These are phyloP conservation scores for Venturia aucupariae DNA, from an alignment of 2,329 filamentous ascomycete genomes.

Conservation along the genomic window DNA sequence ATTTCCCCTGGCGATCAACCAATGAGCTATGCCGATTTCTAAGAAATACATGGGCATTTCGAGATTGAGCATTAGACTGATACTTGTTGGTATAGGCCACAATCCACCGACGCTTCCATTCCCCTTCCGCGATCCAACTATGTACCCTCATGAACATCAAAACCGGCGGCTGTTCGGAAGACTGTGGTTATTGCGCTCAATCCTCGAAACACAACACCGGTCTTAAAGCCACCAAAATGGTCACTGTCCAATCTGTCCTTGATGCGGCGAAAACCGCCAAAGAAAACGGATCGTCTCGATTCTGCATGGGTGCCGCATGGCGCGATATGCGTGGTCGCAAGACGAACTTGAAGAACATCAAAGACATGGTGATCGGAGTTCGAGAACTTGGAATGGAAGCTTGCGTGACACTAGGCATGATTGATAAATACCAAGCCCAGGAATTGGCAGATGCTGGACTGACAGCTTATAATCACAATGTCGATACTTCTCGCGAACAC, in stretches of 20 bases:
- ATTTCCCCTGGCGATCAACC: constrained; percentile 9
- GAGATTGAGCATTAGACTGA: background rate
- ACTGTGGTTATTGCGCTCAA: constrained; percentile 89
- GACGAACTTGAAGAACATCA: constrained; percentile 72
- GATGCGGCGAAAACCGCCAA: constrained; percentile 68
- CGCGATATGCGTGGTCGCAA: constrained; percentile 88
- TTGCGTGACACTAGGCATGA: constrained; percentile 92
- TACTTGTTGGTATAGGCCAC: constrained; percentile 46
- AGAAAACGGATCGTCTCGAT: constrained; percentile 76
- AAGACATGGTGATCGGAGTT: constrained; percentile 76
- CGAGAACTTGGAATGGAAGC: constrained; percentile 77
- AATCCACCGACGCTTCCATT: constrained; percentile 77
- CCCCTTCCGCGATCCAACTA: constrained; percentile 75
- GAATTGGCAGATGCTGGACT: constrained; percentile 76
- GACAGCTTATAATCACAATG: constrained; percentile 90
- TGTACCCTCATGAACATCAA: constrained; percentile 98
- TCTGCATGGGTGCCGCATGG: constrained; percentile 95
- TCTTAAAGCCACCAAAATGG: constrained; percentile 69
- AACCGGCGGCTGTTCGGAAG: constrained; percentile 82
- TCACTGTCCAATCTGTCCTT: constrained; percentile 71
- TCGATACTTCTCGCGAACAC: constrained; percentile 83
- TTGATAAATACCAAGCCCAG: constrained; percentile 68
- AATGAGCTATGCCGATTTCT: background rate
- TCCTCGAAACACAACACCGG: constrained; percentile 73
- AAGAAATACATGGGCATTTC: background rate